Base-by-base conservation (phyloP, 2,329 filamentous ascomycete genomes). In the Dothideomycetidae sp. region DNA sequence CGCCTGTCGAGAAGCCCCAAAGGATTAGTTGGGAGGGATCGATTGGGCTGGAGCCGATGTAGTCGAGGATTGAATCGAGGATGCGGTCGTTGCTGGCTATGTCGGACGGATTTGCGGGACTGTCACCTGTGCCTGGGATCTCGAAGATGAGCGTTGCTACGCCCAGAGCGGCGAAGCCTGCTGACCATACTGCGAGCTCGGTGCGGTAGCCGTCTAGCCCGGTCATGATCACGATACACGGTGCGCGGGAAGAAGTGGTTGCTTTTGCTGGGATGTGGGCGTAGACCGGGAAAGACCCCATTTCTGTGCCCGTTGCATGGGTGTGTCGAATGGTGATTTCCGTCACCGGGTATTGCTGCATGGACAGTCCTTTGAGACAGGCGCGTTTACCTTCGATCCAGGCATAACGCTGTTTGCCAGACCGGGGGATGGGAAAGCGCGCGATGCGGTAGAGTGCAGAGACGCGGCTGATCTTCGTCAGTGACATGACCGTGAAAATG, bases 391-490 rank as follows among this genome's bases (percentile, higher is more conserved):
- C 77, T 38, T 66, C 59, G 46, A 67, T 60, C 71, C 78, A 84
- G 1, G 77, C 78, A 17, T 65, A 53, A 45, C 71, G 68, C 55
- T 84, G 64, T 34, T 60, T 56, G 5, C 54, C 53, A 14, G 58
- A 62, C 14, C 64, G 53, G 13, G 63, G 63, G 4, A 62, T 62
- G 5, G 80, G 79, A 50, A 85, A 84, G 11, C 80, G 68, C 0
- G 76, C 68, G 46, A 85, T 83, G 36, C 80, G 70, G 55, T 81
- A 77, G n/a, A 84, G 65, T 16, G 76, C 73, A 14, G 78, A 78
- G 4, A 76, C 76, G 14, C 79, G 73, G n/a, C 57, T 58, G 31
- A 9, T 5, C 13, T 7, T 26, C n/a, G 21, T 7, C 7, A 7
- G 7, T 26, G 21, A 26, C 7, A 7, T n/a, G n/a, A n/a, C 10